phyloP scores from a whole-genome alignment of 140 eudicot species.

The Senecio squalidus region DNA sequence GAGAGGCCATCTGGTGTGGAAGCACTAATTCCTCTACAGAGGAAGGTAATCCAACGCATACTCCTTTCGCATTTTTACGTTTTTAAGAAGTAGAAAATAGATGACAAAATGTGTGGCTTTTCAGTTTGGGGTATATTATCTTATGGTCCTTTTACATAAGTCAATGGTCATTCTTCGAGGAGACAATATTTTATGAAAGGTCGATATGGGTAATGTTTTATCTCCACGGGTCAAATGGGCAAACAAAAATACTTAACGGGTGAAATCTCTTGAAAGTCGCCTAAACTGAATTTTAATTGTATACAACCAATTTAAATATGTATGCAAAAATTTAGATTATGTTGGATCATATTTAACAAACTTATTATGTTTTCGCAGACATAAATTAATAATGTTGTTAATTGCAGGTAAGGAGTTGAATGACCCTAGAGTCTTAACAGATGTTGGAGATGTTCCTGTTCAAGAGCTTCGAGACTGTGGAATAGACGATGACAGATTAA shows the following conservation, averaged over 20 bases:
- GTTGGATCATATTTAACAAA: no score
- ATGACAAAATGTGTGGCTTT: conserved; percentile 3
- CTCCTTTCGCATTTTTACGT: neutral
- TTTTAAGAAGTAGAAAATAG: neutral
- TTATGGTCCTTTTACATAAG: no score
- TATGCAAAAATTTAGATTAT: no score
- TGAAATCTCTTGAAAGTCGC: no score
- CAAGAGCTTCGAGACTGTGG: conserved; percentile 97
- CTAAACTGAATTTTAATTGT: no score
- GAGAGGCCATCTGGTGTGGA: conserved; percentile 99
- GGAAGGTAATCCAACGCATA: conserved; percentile 49
- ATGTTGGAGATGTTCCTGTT: conserved; percentile 95
- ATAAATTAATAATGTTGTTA: conserved; percentile 5
- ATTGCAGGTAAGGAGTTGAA: conserved; percentile 76
- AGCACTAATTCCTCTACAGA: conserved; percentile 93
- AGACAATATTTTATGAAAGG: no score
- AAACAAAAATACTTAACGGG: no score
- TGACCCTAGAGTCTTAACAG: conserved; percentile 85
- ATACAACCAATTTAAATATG: no score
- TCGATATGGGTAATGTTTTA: no score
- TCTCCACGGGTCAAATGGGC: no score
- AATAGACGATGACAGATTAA: conserved; percentile 80
- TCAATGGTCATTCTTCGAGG: no score
- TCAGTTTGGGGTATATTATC: neutral
- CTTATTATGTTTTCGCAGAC: neutral